These are phyloP conservation scores for Aspergillus pseudoviridinutans DNA, from an alignment of 2,329 filamentous ascomycete species.

Conservation along the genomic window DNA sequence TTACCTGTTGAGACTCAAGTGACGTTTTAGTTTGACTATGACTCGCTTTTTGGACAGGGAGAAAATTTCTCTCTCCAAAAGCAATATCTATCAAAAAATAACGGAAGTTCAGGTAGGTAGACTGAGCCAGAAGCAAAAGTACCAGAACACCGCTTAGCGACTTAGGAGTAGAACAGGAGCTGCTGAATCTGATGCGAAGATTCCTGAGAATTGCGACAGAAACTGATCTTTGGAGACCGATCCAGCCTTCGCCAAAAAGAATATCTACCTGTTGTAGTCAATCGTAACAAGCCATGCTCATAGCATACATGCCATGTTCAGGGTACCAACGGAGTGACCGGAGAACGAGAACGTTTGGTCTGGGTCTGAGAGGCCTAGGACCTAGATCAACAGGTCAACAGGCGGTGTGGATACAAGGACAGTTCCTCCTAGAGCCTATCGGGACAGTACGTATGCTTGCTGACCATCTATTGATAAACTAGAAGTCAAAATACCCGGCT, in stretches of 20 bases:
- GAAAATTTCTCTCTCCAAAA: too few relatives aligned
- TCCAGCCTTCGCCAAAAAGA: neutral
- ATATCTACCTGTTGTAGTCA: neutral
- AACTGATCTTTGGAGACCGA: neutral
- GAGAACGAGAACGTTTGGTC: neutral
- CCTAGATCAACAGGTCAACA: neutral
- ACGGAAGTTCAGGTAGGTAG: too few relatives aligned
- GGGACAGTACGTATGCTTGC: neutral
- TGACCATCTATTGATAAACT: neutral
- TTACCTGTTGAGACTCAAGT: neutral
- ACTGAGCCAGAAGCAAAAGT: too few relatives aligned
- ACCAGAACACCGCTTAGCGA: too few relatives aligned
- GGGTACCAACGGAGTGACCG: too few relatives aligned
- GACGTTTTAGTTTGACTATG: neutral
- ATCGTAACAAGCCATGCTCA: neutral
- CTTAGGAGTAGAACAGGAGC: neutral
- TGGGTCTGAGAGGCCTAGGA: too few relatives aligned
- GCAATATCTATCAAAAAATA: too few relatives aligned
- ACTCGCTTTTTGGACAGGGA: neutral
- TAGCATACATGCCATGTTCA: neutral
- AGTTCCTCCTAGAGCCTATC: too few relatives aligned
- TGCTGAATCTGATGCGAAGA: neutral
- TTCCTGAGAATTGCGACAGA: neutral
- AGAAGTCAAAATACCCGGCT: neutral
- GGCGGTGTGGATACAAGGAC: neutral